Conservation (phyloP, 441 rosid genomes). For the Breynia disticha region DNA sequence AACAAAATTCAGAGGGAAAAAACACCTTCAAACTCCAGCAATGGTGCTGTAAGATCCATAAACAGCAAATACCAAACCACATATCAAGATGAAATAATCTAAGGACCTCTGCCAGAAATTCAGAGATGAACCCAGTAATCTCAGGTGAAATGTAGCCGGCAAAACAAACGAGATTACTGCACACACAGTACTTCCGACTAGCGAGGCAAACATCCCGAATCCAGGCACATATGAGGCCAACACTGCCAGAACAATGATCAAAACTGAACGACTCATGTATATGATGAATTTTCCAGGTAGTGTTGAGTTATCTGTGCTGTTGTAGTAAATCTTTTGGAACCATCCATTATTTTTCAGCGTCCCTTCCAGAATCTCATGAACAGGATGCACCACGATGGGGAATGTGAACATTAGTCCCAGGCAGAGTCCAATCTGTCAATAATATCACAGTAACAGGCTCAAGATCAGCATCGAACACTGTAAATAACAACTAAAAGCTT, state of each 20-base stretch:
- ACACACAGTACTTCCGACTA: constrained; percentile 73
- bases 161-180: constrained; percentile 80
- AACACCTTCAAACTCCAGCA: constrained; percentile 26
- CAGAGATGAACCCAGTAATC: constrained; percentile 51
- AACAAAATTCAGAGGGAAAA: too few species aligned
- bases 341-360: constrained; percentile 37
- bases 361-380: constrained; percentile 72
- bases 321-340: constrained; percentile 29
- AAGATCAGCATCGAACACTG: background rate
- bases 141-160: constrained; percentile 71
- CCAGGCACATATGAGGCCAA: constrained; percentile 65
- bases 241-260: constrained; percentile 47
- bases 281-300: constrained; percentile 22
- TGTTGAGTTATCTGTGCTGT: constrained; percentile 22
- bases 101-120: constrained; percentile 43
- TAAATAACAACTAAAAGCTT: too few species aligned
- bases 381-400: constrained; percentile 79
- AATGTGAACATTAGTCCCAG: constrained; percentile 71
- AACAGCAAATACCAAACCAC: constrained; percentile 57
- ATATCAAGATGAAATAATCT: constrained; percentile 45
- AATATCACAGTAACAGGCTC: background rate
- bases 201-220: constrained; percentile 57
- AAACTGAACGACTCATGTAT: constrained; percentile 33
- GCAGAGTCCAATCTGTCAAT: constrained; percentile 70
- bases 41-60: constrained; percentile 60